Evolutionary conservation across 1,139 yeast species (phyloP).

Genomic region (Kodamaea ohmeri): DNA sequence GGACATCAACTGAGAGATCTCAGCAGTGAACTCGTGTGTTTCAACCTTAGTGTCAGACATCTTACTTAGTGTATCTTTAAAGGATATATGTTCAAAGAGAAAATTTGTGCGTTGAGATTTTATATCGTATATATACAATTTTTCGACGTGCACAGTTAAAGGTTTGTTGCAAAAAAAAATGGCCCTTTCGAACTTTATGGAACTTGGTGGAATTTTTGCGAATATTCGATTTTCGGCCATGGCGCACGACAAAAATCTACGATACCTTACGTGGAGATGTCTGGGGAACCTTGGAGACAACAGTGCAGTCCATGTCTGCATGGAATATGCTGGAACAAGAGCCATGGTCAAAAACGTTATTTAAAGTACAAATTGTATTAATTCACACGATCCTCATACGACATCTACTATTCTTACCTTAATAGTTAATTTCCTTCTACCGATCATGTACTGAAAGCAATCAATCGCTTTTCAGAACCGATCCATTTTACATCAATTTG

Average conservation of each 20-base stretch:
- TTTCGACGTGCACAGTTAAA: conserved; percentile 5
- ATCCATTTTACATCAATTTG: too few species aligned
- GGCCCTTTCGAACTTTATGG: conserved; percentile 12
- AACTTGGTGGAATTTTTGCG: conserved; percentile 15
- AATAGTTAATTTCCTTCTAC: too few species aligned
- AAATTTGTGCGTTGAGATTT: conserved; percentile 6
- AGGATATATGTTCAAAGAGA: conserved; percentile 6
- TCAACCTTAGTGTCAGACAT: conserved; percentile 67
- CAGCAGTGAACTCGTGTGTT: conserved; percentile 98
- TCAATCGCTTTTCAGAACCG: too few species aligned
- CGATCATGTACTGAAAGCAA: too few species aligned
- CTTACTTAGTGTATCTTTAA: conserved; percentile 8
- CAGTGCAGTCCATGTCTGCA: too few species aligned
- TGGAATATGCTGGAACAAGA: too few species aligned
- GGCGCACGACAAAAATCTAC: conserved; percentile 11
- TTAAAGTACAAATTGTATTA: too few species aligned
- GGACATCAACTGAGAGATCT: conserved; percentile 99
- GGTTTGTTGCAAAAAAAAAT: conserved; percentile 10
- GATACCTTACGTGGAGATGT: background rate
- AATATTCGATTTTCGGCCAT: conserved; percentile 9
- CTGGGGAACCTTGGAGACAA: background rate
- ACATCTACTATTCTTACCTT: too few species aligned
- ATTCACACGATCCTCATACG: too few species aligned
- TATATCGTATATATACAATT: conserved; percentile 10
- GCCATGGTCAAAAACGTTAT: too few species aligned